phyloP scores from a whole-genome alignment of 2,329 filamentous ascomycete genomes.

The Diplodia mutila region DNA sequence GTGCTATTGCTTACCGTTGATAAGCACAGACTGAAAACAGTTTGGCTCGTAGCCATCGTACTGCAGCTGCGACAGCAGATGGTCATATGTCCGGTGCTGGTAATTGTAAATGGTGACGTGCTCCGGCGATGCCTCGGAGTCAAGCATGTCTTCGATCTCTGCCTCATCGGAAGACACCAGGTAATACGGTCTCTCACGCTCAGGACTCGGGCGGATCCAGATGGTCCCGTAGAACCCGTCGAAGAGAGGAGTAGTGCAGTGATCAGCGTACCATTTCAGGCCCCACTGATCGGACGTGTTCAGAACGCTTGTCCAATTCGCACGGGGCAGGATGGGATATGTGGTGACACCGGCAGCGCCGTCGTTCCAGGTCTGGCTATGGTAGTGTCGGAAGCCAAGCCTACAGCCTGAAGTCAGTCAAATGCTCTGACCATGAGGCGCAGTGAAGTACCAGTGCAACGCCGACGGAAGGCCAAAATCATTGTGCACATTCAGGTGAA shows the following conservation, averaged over 20 bases:
- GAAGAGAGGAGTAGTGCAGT: conserved; percentile 9
- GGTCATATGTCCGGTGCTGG: not conserved
- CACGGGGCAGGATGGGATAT: not conserved
- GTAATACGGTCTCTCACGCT: not conserved
- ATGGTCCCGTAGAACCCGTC: conserved; percentile 3
- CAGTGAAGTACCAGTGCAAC: not conserved
- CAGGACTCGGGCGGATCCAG: conserved; percentile 3
- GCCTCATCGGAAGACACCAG: conserved; percentile 1
- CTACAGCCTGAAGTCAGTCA: not conserved
- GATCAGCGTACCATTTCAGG: not conserved
- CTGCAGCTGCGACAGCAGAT: not conserved
- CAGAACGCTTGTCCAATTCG: conserved; percentile 1
- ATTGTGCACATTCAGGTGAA: conserved; percentile 8
- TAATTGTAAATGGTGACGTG: conserved; percentile 1
- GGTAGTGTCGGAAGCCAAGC: conserved; percentile 3
- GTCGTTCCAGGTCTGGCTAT: not conserved
- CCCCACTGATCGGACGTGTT: not conserved
- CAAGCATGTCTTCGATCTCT: conserved; percentile 6
- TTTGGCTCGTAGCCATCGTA: not conserved
- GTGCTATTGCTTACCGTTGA: not conserved
- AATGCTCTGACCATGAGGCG: not conserved
- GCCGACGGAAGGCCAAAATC: conserved; percentile 2
- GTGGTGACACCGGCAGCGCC: not conserved
- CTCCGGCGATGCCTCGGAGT: not conserved
- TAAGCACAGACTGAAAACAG: not conserved